Conservation (phyloP, 345 rosid genomes). For the Moricandia moricandioides region DNA sequence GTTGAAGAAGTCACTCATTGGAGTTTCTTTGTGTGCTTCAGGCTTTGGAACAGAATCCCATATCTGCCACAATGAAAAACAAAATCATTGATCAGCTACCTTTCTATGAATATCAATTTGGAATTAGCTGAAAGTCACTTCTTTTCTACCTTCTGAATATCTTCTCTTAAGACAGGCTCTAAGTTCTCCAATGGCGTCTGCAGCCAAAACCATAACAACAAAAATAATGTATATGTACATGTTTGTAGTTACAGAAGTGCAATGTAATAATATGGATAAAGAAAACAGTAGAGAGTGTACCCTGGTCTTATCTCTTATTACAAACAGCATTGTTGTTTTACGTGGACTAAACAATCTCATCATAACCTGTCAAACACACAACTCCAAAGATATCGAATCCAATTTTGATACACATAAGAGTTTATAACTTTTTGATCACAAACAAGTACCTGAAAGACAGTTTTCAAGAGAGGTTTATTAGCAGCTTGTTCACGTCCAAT, state of each 20-base stretch:
- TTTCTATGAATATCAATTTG: conserved; percentile 12
- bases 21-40: conserved; percentile 81
- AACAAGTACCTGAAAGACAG: conserved; percentile 80
- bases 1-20: conserved; percentile 88
- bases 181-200: conserved; percentile 93
- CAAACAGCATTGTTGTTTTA: conserved; percentile 93
- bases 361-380: conserved; percentile 66
- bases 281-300: conserved; percentile 39
- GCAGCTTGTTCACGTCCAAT: conserved; percentile 99
- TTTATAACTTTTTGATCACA: conserved; percentile 2
- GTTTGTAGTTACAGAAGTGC: no score
- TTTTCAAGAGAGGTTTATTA: conserved; percentile 91
- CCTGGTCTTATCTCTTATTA: conserved; percentile 94
- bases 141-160: conserved; percentile 74
- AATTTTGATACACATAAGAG: conserved; percentile 1
- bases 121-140: conserved; percentile 8
- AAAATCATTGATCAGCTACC: conserved; percentile 1
- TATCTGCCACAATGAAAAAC: conserved; percentile 53
- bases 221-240: background rate
- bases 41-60: conserved; percentile 98
- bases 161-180: conserved; percentile 91
- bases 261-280: background rate
- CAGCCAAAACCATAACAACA: conserved; percentile 3
- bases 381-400: conserved; percentile 23
- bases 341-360: conserved; percentile 97